phyloP scores from a whole-genome alignment of 495 filamentous ascomycete genomes.

The Neurospora sp. region DNA sequence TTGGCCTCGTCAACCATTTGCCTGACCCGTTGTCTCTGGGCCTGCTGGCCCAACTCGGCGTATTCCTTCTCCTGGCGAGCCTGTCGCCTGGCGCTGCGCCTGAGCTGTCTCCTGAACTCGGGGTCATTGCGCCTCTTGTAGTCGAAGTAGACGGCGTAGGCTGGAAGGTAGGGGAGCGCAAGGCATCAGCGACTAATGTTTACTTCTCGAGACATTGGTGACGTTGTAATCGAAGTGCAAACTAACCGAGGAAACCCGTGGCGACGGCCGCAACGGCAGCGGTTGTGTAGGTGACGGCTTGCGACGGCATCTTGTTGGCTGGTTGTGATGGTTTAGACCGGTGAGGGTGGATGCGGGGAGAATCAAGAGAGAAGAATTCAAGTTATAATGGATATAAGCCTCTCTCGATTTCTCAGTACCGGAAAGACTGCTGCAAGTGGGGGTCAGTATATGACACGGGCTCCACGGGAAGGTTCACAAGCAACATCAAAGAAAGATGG shows the following conservation, averaged over 20 bases:
- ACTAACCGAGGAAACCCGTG: constrained; percentile 66
- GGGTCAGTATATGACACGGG: not conserved
- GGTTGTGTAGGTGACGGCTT: constrained; percentile 62
- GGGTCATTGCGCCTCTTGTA: constrained; percentile 79
- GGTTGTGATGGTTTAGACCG: constrained; percentile 1
- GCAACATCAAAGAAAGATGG: not conserved
- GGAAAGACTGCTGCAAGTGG: not conserved
- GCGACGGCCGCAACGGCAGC: constrained; percentile 62
- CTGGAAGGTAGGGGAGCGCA: constrained; percentile 27
- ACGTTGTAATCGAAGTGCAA: constrained; percentile 4
- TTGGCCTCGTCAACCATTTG: constrained; percentile 63
- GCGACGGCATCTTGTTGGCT: constrained; percentile 35
- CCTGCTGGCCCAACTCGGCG: constrained; percentile 52
- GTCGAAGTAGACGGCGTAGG: constrained; percentile 88
- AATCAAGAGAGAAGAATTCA: not conserved
- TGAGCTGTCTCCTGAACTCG: constrained; percentile 75
- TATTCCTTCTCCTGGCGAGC: constrained; percentile 69
- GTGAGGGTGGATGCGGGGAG: not conserved
- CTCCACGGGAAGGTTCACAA: not conserved
- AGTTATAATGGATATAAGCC: not conserved
- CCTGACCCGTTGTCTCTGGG: constrained; percentile 65
- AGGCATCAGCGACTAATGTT: constrained; percentile 14
- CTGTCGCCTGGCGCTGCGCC: constrained; percentile 69
- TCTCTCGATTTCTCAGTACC: not conserved
- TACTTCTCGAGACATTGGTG: constrained; percentile 2